These are phyloP conservation scores for Colletotrichum musae DNA, from an alignment of 2,329 filamentous ascomycete genomes.

Conservation along the genomic window DNA sequence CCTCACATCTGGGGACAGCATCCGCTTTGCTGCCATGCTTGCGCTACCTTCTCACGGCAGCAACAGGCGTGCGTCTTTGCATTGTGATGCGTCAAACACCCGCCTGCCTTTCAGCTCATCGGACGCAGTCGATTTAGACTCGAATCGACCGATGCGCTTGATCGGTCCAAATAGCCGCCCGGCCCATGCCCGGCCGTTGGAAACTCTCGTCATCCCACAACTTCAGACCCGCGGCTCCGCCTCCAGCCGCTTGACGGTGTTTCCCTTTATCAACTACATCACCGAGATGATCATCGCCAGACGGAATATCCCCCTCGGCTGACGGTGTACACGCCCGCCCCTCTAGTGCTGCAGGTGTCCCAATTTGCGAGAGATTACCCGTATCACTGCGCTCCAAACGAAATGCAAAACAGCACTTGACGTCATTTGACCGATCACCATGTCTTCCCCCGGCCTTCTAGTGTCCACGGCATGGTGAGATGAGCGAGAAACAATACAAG, in stretches of 20 bases:
- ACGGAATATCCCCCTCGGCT: background rate
- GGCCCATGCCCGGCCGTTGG: background rate
- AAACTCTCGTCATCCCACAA: background rate
- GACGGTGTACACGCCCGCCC: background rate
- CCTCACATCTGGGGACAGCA: conserved; percentile 2
- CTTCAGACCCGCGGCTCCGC: background rate
- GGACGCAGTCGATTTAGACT: background rate
- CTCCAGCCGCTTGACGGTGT: background rate
- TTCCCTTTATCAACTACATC: background rate
- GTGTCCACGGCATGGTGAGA: background rate
- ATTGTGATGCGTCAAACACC: background rate
- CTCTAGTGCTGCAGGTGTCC: conserved; percentile 19
- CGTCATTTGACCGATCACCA: conserved; percentile 28
- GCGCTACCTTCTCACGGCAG: background rate
- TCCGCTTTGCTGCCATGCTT: background rate
- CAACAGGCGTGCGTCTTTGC: background rate
- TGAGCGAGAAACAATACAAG: background rate
- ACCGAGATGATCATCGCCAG: conserved; percentile 10
- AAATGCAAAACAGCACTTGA: conserved; percentile 26
- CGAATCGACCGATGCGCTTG: background rate
- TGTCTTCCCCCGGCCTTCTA: conserved; percentile 11
- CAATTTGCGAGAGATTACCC: conserved; percentile 13
- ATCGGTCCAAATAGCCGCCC: background rate
- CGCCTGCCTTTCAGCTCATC: conserved; percentile 15
- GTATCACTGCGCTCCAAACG: background rate